Base-by-base conservation (phyloP, 2,329 filamentous ascomycete species). In the Calonectria pseudoreteaudii region DNA sequence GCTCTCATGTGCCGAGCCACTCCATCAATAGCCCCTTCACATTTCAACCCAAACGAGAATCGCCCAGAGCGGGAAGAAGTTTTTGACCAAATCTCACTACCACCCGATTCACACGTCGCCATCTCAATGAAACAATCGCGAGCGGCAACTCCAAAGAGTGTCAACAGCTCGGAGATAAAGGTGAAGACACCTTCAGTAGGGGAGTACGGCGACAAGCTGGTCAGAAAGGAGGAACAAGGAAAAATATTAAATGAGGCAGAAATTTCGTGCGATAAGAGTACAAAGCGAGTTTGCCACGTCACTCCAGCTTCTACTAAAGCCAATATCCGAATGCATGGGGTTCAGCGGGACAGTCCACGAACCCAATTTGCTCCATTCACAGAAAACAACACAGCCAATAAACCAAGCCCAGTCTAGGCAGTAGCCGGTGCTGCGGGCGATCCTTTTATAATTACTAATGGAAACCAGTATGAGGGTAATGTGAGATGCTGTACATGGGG, bases 281-380 rank as follows among this genome's bases (percentile, higher is more conserved):
- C 78, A 49, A 91, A 90, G 77, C 85, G 89, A 41, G 80, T 82
- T 70, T 85, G 88, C 16, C 84, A 86, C 66, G 87, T 70, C 26
- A 75, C 70, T 30, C 74, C 78, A 67, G 64, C 36, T 3, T 86
- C 88, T 44, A 79, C 82, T n/a, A 87, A 86, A 75, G 85, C 80
- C 11, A 85, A 88, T 20, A 88, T 88, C 49, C 86, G 87, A 26
- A 87, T 89, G 65, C 86, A 89, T 52, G 86, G 89, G 73, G 84
- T 86, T 41, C 83, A 83, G 16, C 82, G 83, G 13, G 74, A 70
- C 7, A 83, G 79, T 53, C 76, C 82, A 16, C 74, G 74, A 18
- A 64, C 76, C 60, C 80, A 75, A 7, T 73, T 81, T 8, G 74
- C 75, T 10, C 71, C 82, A 4, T 76, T 80, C 31, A 62, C 58